Percentiles rank a stretch among this genome's conserved stretches.
These are phyloP conservation scores for Candida ipomoeae DNA, from an alignment of 805 yeast species.

Conservation along the genomic window DNA sequence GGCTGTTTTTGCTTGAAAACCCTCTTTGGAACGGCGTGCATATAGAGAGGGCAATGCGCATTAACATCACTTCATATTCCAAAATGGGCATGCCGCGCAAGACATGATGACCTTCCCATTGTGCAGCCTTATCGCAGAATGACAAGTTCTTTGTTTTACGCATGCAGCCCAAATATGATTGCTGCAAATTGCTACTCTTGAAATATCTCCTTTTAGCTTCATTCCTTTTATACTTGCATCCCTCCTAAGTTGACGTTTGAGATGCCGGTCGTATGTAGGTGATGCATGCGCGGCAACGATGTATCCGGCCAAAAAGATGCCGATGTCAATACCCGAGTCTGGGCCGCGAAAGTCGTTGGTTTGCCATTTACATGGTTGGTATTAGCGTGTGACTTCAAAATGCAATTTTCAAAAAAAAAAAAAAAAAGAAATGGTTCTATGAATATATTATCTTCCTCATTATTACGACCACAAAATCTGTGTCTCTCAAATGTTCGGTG, in stretches of 20 bases:
- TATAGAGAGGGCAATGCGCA: background rate
- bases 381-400: no score
- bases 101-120: background rate
- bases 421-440: no score
- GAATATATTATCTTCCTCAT: no score
- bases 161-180: background rate
- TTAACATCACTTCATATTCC: background rate
- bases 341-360: background rate
- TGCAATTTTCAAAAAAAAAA: no score
- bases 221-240: background rate
- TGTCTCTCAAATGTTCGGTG: background rate
- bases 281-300: background rate
- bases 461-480: no score
- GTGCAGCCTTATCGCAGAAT: background rate
- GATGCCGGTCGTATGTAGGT: background rate
- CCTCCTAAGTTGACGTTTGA: background rate
- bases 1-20: no score
- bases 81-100: background rate
- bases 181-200: background rate
- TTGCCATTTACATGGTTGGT: background rate
- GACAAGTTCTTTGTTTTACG: background rate
- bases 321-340: background rate
- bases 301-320: background rate
- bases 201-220: no score
- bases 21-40: background rate